A percentile compares a stretch with the other conserved stretches of the same genome.
These are phyloP conservation scores for Vachellia collinsii DNA, from an alignment of 306 rosid species.

Conservation along the genomic window DNA sequence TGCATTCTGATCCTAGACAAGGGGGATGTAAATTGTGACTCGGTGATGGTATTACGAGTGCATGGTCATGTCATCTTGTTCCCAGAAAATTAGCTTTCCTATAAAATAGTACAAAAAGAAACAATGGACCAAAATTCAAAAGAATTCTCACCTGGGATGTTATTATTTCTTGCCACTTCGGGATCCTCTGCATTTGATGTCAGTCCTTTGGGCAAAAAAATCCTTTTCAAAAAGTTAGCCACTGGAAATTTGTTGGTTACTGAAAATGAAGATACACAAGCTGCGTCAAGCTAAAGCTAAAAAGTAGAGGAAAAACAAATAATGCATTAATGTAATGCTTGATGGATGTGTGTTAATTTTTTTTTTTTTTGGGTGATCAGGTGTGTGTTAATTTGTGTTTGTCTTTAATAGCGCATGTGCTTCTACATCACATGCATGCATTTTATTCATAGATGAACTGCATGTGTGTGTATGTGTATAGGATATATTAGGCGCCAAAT, in stretches of 20 bases:
- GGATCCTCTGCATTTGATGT: background rate
- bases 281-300: background rate
- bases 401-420: too few species aligned
- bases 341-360: too few species aligned
- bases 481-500: too few species aligned
- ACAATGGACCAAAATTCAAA: fast-evolving
- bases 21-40: background rate
- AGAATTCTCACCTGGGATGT: too few species aligned
- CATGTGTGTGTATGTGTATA: background rate
- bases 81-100: background rate
- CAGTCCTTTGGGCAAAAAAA: background rate
- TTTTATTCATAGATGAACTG: too few species aligned
- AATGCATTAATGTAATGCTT: background rate
- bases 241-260: background rate
- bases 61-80: background rate
- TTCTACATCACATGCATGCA: too few species aligned
- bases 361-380: too few species aligned
- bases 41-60: too few species aligned
- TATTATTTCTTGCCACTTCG: background rate
- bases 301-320: background rate
- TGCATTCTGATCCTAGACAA: background rate
- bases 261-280: background rate
- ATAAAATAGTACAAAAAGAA: too few species aligned
- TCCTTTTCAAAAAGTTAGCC: background rate
- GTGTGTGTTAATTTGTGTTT: background rate